Percentiles rank a stretch among this genome's conserved stretches.
Evolutionary conservation across 805 yeast species (phyloP).

Genomic region (Spathaspora arborariae): DNA sequence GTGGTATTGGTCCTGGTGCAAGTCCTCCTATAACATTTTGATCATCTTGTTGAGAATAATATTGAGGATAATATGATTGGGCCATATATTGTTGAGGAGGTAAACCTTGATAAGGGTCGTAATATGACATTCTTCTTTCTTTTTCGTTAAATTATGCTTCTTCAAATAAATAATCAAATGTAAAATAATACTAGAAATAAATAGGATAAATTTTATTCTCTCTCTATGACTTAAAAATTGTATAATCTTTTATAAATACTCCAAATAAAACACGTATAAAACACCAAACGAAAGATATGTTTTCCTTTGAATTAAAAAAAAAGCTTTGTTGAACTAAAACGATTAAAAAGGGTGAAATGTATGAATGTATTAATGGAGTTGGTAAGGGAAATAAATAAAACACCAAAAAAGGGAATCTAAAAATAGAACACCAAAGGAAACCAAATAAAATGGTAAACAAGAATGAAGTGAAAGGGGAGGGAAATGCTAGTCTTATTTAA

Average conservation of each 20-base stretch:
- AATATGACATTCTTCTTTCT: constrained; percentile 43
- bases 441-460: background rate
- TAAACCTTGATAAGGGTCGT: constrained; percentile 37
- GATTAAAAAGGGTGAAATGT: background rate
- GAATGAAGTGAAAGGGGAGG: background rate
- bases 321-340: background rate
- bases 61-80: constrained; percentile 35
- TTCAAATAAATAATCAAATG: background rate
- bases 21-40: background rate
- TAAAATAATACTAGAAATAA: background rate
- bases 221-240: background rate
- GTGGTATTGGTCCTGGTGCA: background rate
- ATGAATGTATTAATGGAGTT: background rate
- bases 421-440: background rate
- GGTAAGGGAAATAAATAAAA: background rate
- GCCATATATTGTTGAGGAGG: constrained; percentile 36
- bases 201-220: background rate
- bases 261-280: background rate
- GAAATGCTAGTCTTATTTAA: background rate
- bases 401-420: background rate
- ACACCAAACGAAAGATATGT: constrained; percentile 1
- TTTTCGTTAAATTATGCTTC: too few relatives aligned
- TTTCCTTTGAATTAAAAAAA: constrained; percentile 1
- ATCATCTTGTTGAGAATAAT: constrained; percentile 15
- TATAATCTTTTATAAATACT: constrained; percentile 1